Percentiles rank a stretch among this genome's conserved stretches.
Evolutionary conservation across 2,329 filamentous ascomycete species (phyloP).

Genomic region (Talaromyces verruculosus): DNA sequence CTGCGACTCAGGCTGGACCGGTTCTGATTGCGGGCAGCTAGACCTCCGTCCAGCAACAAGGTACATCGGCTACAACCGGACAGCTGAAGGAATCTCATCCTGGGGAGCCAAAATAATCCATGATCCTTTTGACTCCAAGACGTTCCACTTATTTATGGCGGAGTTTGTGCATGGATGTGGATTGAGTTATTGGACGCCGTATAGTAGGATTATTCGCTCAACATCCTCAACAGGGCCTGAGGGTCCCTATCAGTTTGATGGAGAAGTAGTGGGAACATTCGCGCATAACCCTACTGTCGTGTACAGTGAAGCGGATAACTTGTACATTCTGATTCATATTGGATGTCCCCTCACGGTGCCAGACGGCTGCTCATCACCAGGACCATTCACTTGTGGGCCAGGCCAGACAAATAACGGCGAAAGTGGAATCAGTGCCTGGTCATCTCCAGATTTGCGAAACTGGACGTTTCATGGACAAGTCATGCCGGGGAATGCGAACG

Average conservation of each 20-base stretch:
- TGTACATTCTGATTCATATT: conserved; percentile 50
- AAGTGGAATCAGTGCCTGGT: conserved; percentile 23
- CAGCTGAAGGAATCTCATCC: conserved; percentile 45
- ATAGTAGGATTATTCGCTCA: conserved; percentile 48
- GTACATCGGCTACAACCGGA: conserved; percentile 50
- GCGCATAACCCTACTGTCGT: conserved; percentile 50
- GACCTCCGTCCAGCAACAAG: conserved; percentile 46
- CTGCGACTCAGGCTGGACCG: conserved; percentile 48
- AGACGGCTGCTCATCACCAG: conserved; percentile 22
- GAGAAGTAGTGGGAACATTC: conserved; percentile 46
- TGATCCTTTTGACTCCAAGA: conserved; percentile 38
- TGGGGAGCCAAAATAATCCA: conserved; percentile 52
- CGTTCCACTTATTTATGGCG: conserved; percentile 50
- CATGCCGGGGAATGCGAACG: conserved; percentile 11
- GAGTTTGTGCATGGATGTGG: conserved; percentile 51
- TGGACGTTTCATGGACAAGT: conserved; percentile 22
- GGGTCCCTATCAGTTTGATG: conserved; percentile 47
- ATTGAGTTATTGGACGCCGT: conserved; percentile 50
- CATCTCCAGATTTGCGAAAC: conserved; percentile 19
- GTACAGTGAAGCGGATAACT: conserved; percentile 47
- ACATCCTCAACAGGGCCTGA: conserved; percentile 46
- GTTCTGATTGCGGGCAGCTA: conserved; percentile 47
- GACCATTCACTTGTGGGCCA: conserved; percentile 21
- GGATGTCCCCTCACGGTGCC: conserved; percentile 38
- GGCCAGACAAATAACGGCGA: conserved; percentile 22